Conservation (phyloP, 768 basidiomycete genomes). For the Nevesoporus exiguus region DNA sequence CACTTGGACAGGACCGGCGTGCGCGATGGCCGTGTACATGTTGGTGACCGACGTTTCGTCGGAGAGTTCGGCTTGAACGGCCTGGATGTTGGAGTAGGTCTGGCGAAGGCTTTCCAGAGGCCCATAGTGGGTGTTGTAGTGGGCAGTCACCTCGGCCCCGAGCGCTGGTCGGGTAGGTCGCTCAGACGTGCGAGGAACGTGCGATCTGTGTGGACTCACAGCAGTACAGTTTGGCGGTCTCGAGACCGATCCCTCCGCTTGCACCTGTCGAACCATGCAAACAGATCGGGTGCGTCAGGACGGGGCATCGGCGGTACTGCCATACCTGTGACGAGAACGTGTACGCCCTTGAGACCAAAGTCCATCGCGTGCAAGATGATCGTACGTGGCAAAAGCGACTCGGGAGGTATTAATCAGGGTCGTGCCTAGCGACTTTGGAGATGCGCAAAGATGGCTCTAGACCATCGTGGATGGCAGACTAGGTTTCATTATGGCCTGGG, state of each 20-base stretch:
- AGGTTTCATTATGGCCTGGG: slow-evolving; percentile 14
- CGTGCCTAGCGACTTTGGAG: not conserved
- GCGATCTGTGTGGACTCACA: slow-evolving; percentile 33
- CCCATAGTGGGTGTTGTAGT: slow-evolving; percentile 55
- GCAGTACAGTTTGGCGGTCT: slow-evolving; percentile 54
- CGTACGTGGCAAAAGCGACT: not conserved
- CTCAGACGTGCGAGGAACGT: not conserved
- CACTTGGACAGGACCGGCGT: slow-evolving; percentile 50
- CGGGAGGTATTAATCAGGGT: not conserved
- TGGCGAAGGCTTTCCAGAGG: slow-evolving; percentile 41
- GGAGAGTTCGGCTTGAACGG: slow-evolving; percentile 57
- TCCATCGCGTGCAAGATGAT: slow-evolving; percentile 38
- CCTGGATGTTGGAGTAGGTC: slow-evolving; percentile 33
- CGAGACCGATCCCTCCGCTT: slow-evolving; percentile 72
- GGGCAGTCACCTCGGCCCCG: slow-evolving; percentile 68
- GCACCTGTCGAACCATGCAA: slow-evolving; percentile 44
- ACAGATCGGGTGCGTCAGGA: not conserved
- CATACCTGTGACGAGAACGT: slow-evolving; percentile 67
- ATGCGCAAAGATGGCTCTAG: slow-evolving; percentile 11
- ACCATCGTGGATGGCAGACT: not conserved
- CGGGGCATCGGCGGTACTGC: too few species aligned
- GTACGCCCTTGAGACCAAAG: slow-evolving; percentile 54
- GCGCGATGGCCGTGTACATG: slow-evolving; percentile 44
- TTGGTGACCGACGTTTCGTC: slow-evolving; percentile 49
- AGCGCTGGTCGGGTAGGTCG: slow-evolving; percentile 42